A percentile compares a stretch with the other conserved stretches of the same genome.
Conservation (phyloP, 176 grass and related monocot genomes). For the Elymus sibiricus region DNA sequence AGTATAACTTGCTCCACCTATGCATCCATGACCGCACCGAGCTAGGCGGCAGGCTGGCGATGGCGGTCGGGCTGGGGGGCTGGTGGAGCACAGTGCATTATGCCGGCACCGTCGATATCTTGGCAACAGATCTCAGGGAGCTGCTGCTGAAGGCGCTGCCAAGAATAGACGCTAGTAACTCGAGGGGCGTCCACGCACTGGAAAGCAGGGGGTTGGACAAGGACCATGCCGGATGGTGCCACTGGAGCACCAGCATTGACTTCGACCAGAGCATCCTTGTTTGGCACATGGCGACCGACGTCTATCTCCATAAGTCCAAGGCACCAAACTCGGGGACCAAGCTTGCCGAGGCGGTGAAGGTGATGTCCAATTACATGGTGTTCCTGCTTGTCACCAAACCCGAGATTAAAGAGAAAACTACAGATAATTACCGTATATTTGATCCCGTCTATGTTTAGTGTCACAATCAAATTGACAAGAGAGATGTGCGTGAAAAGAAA, state of each 20-base stretch:
- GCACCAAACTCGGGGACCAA: background rate
- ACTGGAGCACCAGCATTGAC: background rate
- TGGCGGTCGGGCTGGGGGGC: background rate
- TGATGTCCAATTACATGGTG: background rate
- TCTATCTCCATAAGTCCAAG: background rate
- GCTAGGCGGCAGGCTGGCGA: background rate
- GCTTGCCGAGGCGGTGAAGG: background rate
- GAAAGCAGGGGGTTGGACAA: background rate
- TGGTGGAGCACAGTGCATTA: background rate
- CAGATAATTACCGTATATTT: constrained; percentile 81
- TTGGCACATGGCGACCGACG: background rate
- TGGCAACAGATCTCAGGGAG: background rate
- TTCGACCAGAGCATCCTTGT: background rate
- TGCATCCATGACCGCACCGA: background rate
- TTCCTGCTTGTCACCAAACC: background rate
- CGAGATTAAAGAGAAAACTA: constrained; percentile 3
- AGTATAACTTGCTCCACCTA: background rate
- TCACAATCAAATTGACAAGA: constrained; percentile 79
- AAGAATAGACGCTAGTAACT: background rate
- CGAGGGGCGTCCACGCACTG: background rate
- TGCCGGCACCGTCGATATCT: background rate
- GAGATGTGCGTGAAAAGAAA: constrained; percentile 74
- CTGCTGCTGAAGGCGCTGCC: background rate
- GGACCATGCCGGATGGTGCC: background rate
- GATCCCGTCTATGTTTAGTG: constrained; percentile 89